A percentile compares a stretch with the other conserved stretches of the same genome.
These are phyloP conservation scores for Melanomma pulvis-pyrius DNA, from an alignment of 495 filamentous ascomycete species.

Conservation along the genomic window DNA sequence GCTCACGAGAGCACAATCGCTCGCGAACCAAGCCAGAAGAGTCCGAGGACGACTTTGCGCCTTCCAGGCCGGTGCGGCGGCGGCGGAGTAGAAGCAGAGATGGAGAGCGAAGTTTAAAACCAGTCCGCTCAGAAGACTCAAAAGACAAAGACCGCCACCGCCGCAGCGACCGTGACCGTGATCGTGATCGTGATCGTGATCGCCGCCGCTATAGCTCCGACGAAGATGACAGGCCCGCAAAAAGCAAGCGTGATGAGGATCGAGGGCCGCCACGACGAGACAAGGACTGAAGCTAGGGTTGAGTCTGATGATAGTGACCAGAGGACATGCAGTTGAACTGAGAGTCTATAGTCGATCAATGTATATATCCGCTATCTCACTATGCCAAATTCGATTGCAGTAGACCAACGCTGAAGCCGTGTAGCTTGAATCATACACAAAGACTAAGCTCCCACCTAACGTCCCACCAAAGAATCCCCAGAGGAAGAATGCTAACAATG, in stretches of 20 bases:
- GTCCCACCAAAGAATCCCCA: not conserved
- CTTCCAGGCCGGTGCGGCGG: not conserved
- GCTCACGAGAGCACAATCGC: not conserved
- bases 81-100: not conserved
- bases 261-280: not conserved
- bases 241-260: not conserved
- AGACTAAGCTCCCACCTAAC: too few species aligned
- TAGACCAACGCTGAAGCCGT: too few species aligned
- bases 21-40: not conserved
- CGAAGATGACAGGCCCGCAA: not conserved
- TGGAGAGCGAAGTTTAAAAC: not conserved
- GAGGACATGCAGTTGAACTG: too few species aligned
- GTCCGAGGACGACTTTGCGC: not conserved
- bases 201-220: not conserved
- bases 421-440: too few species aligned
- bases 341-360: too few species aligned
- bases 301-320: too few species aligned
- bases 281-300: not conserved
- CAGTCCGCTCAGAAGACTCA: not conserved
- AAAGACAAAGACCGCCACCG: not conserved
- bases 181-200: not conserved
- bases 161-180: not conserved
- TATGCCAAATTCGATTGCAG: too few species aligned
- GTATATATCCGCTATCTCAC: too few species aligned
- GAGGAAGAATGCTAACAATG: not conserved